These are phyloP conservation scores for Microcyclosporella mali DNA, from an alignment of 2,329 filamentous ascomycete genomes.

Conservation along the genomic window DNA sequence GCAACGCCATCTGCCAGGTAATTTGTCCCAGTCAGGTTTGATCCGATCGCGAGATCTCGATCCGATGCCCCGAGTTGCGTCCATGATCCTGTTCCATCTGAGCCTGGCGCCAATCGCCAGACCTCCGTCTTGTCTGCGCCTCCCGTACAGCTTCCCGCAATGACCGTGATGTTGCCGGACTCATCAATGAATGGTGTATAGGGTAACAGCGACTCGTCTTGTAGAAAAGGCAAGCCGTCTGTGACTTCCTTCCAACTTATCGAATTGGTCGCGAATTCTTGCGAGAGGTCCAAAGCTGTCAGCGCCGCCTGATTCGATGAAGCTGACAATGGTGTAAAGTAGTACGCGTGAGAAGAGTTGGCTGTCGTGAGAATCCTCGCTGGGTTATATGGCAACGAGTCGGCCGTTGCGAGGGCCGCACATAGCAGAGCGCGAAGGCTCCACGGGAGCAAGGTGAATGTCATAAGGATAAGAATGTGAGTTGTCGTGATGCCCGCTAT, in stretches of 20 bases:
- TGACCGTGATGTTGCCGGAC: constrained; percentile 65
- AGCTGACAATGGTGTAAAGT: constrained; percentile 55
- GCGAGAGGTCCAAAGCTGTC: constrained; percentile 60
- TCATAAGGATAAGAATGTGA: constrained; percentile 14
- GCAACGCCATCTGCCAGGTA: constrained; percentile 57
- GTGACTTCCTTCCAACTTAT: constrained; percentile 46
- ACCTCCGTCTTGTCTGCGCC: constrained; percentile 48
- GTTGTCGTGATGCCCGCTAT: too few species aligned
- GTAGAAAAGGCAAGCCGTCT: constrained; percentile 57
- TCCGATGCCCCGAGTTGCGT: constrained; percentile 21
- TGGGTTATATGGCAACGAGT: constrained; percentile 64
- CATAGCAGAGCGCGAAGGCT: constrained; percentile 25
- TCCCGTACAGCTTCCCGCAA: constrained; percentile 64
- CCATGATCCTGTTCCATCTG: constrained; percentile 52
- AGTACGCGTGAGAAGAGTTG: constrained; percentile 56
- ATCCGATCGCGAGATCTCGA: constrained; percentile 35
- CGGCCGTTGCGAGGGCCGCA: constrained; percentile 13
- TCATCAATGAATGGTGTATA: constrained; percentile 62
- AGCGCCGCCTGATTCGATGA: constrained; percentile 49
- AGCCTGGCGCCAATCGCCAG: constrained; percentile 60
- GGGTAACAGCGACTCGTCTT: constrained; percentile 44
- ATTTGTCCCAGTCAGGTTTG: constrained; percentile 43
- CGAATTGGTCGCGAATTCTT: constrained; percentile 46
- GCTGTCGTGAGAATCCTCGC: constrained; percentile 61
- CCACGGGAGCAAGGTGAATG: constrained; percentile 9